Conservation (phyloP, 495 filamentous ascomycete species). For the Podospora anserina region DNA sequence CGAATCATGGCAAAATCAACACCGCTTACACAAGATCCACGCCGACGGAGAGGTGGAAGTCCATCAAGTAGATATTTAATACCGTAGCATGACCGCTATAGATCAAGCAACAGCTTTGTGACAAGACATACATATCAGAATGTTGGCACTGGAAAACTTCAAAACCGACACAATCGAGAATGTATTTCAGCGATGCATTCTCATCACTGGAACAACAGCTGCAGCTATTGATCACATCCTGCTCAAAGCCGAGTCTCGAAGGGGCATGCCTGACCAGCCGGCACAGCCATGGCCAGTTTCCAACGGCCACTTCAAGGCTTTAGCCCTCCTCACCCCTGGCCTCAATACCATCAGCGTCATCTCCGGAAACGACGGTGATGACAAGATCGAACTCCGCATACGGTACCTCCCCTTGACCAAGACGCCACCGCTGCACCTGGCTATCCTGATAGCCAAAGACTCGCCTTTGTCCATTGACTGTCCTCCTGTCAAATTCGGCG, state of each 20-base stretch:
- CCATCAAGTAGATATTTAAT: neutral
- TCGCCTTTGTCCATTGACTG: slow-evolving; percentile 43
- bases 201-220: slow-evolving; percentile 15
- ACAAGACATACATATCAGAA: neutral
- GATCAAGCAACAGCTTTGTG: neutral
- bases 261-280: slow-evolving; percentile 18
- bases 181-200: slow-evolving; percentile 22
- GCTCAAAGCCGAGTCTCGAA: slow-evolving; percentile 8
- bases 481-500: slow-evolving; percentile 34
- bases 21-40: neutral
- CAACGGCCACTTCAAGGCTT: slow-evolving; percentile 71
- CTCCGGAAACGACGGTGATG: neutral
- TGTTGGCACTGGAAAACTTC: slow-evolving; percentile 19
- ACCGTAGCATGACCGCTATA: neutral
- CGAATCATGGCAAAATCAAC: neutral
- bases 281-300: slow-evolving; percentile 61
- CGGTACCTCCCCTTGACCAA: slow-evolving; percentile 22
- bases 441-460: slow-evolving; percentile 47
- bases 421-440: slow-evolving; percentile 52
- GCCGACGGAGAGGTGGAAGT: neutral
- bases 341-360: slow-evolving; percentile 55
- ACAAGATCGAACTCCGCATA: slow-evolving; percentile 5
- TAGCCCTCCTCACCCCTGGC: slow-evolving; percentile 68
- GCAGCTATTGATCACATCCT: slow-evolving; percentile 1
- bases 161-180: slow-evolving; percentile 3